Base-by-base conservation (phyloP, 2,329 filamentous ascomycete species). In the Chaetomiaceae sp. region DNA sequence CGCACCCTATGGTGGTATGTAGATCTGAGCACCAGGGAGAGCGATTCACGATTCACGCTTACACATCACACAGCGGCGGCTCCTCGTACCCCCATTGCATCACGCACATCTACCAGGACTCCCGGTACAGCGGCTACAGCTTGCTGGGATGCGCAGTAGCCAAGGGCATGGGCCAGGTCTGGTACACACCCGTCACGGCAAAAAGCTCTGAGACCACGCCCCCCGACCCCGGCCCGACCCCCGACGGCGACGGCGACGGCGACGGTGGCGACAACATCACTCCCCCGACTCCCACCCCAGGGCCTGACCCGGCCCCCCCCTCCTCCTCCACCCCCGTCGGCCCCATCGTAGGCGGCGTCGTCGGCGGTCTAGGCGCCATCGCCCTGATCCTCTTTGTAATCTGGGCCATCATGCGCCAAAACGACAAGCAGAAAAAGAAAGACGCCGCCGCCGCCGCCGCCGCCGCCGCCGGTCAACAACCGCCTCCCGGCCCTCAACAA, bases 1-100 rank as follows among this genome's bases (percentile, higher is more conserved):
- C 51, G 55, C 16, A 67, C 66, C 0, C 37, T 63, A n/a, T 66
- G 59, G 57, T 70, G 67, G 67, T 69, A 60, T n/a, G 66, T 58
- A n/a, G n/a, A 25, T 33, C 25, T 27, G 25, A 5, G 14, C 10
- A 43, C 10, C 6, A 4, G 14, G 2, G 18, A 13, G 29, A 8
- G 21, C 30, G 32, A 2, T 32, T 20, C 9, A 18, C 38, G 3
- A 30, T 14, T 11, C 23, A 27, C 4, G n/a, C 48, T 38, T 5
- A 52, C 40, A 42, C 11, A 7, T 36, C 29, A 5, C 29, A 5
- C 52, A 67, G 66, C 56, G 57, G 60, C 14, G 38, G 59, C 18
- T 41, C 54, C 1, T 18, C 50, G 0, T 65, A 56, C 33, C 64
- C 65, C 1, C 51, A 65, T 49, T 71, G 68, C 56, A 48, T 63